Base-by-base conservation (phyloP, 768 basidiomycete species). In the Gloeostereum incarnatum region DNA sequence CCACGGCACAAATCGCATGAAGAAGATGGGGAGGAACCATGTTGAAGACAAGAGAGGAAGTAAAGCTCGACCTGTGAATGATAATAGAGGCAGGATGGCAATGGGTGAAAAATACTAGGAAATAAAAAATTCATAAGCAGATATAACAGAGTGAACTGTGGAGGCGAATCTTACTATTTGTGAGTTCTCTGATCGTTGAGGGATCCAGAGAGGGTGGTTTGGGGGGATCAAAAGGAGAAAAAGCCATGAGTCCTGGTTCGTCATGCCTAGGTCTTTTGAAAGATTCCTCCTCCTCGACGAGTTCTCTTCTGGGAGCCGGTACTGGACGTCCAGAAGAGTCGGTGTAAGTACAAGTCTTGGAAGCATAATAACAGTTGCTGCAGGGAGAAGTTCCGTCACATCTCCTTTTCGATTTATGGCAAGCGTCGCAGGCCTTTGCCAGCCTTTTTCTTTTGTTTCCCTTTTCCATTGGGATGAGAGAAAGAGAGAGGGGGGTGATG, bases 281-380 rank as follows among this genome's bases (percentile, higher is more conserved):
- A n/a, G 38, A 13, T 16, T n/a, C 23, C n/a, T 14, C 26, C 3
- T 2, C 5, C 11, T 18, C 6, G 60, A 17, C 19, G 4, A 14
- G 3, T 4, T 34, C n/a, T 34, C 19, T 67, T 43, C 71, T 61
- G 38, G 68, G 86, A 46, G 86, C 83, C 27, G 85, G 81, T 8
- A 89, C 87, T n/a, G 76, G 68, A 32, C 81, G 78, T 24, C 86
- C 87, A 16, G 78, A 71, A 17, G 83, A 67, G 45, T 89, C 85
- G 7, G 83, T 87, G 55, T 89, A 89, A 2, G 79, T 75, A 57
- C 86, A 89, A 22, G 72, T 62, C 57, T 88, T 88, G 46, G 79
- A 81, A 42, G 86, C 85, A 55, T 80, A 89, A 54, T 77, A 86
- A 49, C 85, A 88, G 52, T 88, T 88, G 56, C 81, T 82, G 51